phyloP scores from a whole-genome alignment of 2,329 filamentous ascomycete species.

The Ceratocystis cubensis region DNA sequence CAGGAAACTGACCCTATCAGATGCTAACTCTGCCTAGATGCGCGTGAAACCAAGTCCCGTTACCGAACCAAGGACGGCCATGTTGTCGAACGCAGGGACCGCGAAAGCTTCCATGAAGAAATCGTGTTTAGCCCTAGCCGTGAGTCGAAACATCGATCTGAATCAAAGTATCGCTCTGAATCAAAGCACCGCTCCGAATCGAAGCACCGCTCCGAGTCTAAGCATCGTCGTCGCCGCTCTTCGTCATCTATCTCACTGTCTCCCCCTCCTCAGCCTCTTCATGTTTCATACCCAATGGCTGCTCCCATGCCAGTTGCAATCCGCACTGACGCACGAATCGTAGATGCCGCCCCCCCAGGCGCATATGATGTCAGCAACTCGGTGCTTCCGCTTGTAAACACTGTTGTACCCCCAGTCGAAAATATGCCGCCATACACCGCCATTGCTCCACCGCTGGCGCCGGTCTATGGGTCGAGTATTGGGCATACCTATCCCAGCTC shows the following conservation, averaged over 20 bases:
- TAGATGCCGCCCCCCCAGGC: constrained; percentile 11
- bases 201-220: background rate
- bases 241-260: background rate
- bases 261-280: constrained; percentile 7
- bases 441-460: background rate
- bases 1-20: background rate
- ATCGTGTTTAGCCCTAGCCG: constrained; percentile 15
- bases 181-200: background rate
- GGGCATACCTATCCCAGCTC: background rate
- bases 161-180: background rate
- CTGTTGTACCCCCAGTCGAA: constrained; percentile 26
- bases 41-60: constrained; percentile 9
- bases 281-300: constrained; percentile 16
- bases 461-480: background rate
- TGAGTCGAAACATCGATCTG: background rate
- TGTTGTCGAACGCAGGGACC: constrained; percentile 17
- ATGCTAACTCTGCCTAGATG: constrained; percentile 3
- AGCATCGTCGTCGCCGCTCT: background rate
- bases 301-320: constrained; percentile 16
- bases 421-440: background rate
- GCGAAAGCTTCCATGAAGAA: constrained; percentile 20
- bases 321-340: constrained; percentile 16
- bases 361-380: constrained; percentile 22
- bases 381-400: constrained; percentile 25
- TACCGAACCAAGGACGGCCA: constrained; percentile 17